A percentile compares a stretch with the other conserved stretches of the same genome.
Evolutionary conservation across 345 rosid genomes (phyloP).

Genomic region (Theobroma cacao): DNA sequence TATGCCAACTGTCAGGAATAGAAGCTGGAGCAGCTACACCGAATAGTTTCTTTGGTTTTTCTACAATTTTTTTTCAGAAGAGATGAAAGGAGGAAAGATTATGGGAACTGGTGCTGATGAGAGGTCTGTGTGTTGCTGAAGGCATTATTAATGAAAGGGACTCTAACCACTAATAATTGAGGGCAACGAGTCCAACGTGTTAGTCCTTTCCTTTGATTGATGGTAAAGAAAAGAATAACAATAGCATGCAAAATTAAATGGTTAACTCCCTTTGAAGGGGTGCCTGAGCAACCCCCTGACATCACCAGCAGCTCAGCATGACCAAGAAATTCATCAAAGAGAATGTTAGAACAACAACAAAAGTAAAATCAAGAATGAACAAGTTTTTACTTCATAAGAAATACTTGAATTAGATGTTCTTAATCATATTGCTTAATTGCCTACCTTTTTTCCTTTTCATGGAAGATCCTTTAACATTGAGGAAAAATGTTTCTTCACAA

Average conservation of each 20-base stretch:
- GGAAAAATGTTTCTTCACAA: background rate
- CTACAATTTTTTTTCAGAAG: background rate
- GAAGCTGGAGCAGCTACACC: background rate
- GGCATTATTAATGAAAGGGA: conserved; percentile 16
- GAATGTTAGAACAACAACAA: background rate
- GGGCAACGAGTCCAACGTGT: conserved; percentile 4
- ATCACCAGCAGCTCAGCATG: conserved; percentile 19
- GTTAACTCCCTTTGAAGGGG: background rate
- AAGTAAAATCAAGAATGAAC: background rate
- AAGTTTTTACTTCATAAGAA: background rate
- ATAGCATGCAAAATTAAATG: conserved; percentile 4
- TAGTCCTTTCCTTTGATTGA: background rate
- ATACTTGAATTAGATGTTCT: conserved; percentile 1
- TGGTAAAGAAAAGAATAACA: background rate
- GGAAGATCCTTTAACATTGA: background rate
- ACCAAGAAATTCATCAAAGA: background rate
- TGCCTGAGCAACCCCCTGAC: conserved; percentile 3
- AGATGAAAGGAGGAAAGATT: background rate
- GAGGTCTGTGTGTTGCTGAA: background rate
- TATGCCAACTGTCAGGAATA: background rate
- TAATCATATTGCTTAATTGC: background rate
- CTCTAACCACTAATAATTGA: conserved; percentile 23
- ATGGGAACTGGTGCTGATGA: background rate
- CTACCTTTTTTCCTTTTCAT: background rate
- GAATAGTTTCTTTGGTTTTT: background rate